Conservation (phyloP, 208 protist species). For the Leishmania major region DNA sequence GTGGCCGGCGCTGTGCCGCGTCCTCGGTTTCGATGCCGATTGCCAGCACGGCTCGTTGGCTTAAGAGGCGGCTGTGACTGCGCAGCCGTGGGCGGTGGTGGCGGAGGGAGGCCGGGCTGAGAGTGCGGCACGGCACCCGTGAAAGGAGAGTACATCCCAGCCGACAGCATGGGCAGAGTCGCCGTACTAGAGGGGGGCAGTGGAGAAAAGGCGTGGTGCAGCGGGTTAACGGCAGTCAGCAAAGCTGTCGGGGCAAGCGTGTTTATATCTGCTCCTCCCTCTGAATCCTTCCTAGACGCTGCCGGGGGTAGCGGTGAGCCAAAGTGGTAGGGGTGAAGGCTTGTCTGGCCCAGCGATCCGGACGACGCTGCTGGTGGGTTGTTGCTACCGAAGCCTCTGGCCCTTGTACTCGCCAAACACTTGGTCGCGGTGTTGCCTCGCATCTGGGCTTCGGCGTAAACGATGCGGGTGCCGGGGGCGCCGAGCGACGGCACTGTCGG, state of each 20-base stretch:
- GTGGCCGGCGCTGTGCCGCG: background rate
- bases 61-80: background rate
- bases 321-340: background rate
- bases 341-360: background rate
- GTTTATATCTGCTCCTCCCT: background rate
- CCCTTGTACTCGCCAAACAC: no score
- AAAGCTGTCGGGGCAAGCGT: background rate
- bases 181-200: background rate
- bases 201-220: background rate
- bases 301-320: background rate
- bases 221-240: background rate
- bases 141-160: background rate
- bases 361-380: background rate
- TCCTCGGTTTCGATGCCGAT: background rate
- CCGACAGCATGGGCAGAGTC: background rate
- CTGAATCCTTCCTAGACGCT: background rate
- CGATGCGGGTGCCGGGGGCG: constrained; percentile 3
- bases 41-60: background rate
- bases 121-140: background rate
- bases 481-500: background rate
- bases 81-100: background rate
- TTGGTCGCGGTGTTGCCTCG: background rate
- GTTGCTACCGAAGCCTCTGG: background rate
- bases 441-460: constrained; percentile 6
- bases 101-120: background rate